Base-by-base conservation (phyloP, 257 asterid genomes). In the Cruciata laevipes region DNA sequence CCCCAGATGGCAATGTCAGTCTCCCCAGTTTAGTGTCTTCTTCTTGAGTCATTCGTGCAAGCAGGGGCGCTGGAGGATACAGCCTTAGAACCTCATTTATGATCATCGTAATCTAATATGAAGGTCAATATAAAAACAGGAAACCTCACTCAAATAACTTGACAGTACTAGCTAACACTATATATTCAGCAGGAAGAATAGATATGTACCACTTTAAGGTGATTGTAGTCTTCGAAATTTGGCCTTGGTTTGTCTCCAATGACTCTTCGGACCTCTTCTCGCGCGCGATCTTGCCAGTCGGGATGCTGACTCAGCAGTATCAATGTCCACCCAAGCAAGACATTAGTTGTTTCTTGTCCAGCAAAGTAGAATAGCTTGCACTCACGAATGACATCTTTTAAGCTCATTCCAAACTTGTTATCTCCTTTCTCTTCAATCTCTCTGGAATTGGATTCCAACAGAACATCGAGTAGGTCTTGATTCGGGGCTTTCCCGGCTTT, bases 371-470 rank as follows among this genome's bases (percentile, higher is more conserved):
- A 37, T 37, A 37, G 2, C 12, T 37, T 37, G 44, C 44, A 37
- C 44, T 37, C 44, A 12, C 6, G 1, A 37, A 76, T 57, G 3
- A 72, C 37, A 17, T 76, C 74, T 11, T 71, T 61, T 0, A 68
- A 31, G 49, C 74, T 76, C 80, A 76, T 68, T 44, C 74, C 78
- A 0, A n/a, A 27, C 7, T 69, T 64, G 55, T 68, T 38, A 16
- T 63, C 24, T 30, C 74, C 70, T 14, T 52, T 60, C 31, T 68
- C 57, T 13, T 58, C 16, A 18, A 69, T 69, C 52, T 69, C 71
- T 18, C 44, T 44, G 23, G 35, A 67, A 18, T 72, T 76, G 71
- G 77, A 72, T 47, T 76, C 71, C 21, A 76, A 14, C 17, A 76
- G 31, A 63, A 76, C 8, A 6, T 71, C 74, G 23, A 76, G 31